phyloP scores from a whole-genome alignment of 768 basidiomycete species.

The Leccinum pellstonianum region DNA sequence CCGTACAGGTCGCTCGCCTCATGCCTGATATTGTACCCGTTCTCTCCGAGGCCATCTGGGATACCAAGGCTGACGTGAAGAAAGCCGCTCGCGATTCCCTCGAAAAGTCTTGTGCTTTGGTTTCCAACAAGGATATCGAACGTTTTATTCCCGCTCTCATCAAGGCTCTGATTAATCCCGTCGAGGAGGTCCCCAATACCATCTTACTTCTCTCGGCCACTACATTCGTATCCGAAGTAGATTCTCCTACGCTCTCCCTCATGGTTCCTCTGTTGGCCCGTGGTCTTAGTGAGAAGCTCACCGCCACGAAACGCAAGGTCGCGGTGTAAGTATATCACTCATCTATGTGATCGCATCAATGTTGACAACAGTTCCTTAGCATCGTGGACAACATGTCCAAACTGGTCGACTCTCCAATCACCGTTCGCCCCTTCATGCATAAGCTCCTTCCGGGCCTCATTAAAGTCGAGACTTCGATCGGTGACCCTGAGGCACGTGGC shows the following conservation, averaged over 20 bases:
- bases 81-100: conserved; percentile 95
- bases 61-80: conserved; percentile 98
- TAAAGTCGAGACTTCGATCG: conserved; percentile 93
- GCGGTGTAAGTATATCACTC: conserved; percentile 68
- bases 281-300: conserved; percentile 92
- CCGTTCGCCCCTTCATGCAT: conserved; percentile 95
- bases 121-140: conserved; percentile 98
- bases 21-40: conserved; percentile 95
- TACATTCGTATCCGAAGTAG: conserved; percentile 99
- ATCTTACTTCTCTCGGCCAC: conserved; percentile 94
- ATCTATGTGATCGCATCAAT: conserved; percentile 12
- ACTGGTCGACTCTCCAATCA: conserved; percentile 91
- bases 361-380: conserved; percentile 40
- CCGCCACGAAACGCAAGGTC: conserved; percentile 96
- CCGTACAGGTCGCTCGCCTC: conserved; percentile 79
- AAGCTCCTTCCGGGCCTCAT: conserved; percentile 93
- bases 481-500: conserved; percentile 96
- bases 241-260: conserved; percentile 92
- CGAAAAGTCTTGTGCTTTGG: conserved; percentile 89
- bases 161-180: conserved; percentile 97
- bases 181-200: conserved; percentile 97
- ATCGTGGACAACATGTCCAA: conserved; percentile 99
- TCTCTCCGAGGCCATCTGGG: conserved; percentile 96
- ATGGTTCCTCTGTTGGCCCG: conserved; percentile 96
- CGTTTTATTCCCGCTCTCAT: conserved; percentile 97